phyloP scores from a whole-genome alignment of 768 basidiomycete genomes.

The Amanita brunnescens region DNA sequence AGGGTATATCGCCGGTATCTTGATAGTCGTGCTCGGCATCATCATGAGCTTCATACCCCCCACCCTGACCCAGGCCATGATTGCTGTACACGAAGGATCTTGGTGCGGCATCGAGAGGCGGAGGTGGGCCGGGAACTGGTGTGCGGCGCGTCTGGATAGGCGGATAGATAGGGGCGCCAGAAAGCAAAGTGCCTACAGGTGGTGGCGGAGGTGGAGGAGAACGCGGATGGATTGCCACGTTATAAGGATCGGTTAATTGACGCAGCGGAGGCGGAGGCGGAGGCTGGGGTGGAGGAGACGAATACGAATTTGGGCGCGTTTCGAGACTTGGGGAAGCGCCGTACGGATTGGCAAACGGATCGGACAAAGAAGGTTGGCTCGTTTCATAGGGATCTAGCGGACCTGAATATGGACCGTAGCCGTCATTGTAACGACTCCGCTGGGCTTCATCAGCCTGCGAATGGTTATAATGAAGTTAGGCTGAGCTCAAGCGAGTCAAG shows the following conservation, averaged over 20 bases:
- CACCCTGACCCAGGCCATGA: constrained; percentile 4
- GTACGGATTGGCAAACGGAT: constrained; percentile 31
- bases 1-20: constrained; percentile 61
- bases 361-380: constrained; percentile 13
- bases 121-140: constrained; percentile 9
- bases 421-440: constrained; percentile 57
- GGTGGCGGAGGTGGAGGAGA: constrained; percentile 13
- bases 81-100: constrained; percentile 6
- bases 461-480: neutral
- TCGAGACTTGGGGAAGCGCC: constrained; percentile 23
- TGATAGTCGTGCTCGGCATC: constrained; percentile 31
- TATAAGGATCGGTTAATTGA: neutral
- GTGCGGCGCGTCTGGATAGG: constrained; percentile 8
- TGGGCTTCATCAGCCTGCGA: constrained; percentile 57
- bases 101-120: constrained; percentile 9
- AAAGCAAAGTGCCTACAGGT: constrained; percentile 10
- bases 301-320: constrained; percentile 16
- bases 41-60: constrained; percentile 34
- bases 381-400: constrained; percentile 35
- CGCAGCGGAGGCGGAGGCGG: constrained; percentile 15
- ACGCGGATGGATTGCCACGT: neutral
- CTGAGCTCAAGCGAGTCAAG: neutral
- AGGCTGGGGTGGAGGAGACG: constrained; percentile 18
- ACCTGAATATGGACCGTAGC: constrained; percentile 44
- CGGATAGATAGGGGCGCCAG: constrained; percentile 6